Evolutionary conservation across 2,329 filamentous ascomycete genomes (phyloP), one percentile per base, ranked within the genome.

Genomic region (Tetracladium maxilliforme): DNA sequence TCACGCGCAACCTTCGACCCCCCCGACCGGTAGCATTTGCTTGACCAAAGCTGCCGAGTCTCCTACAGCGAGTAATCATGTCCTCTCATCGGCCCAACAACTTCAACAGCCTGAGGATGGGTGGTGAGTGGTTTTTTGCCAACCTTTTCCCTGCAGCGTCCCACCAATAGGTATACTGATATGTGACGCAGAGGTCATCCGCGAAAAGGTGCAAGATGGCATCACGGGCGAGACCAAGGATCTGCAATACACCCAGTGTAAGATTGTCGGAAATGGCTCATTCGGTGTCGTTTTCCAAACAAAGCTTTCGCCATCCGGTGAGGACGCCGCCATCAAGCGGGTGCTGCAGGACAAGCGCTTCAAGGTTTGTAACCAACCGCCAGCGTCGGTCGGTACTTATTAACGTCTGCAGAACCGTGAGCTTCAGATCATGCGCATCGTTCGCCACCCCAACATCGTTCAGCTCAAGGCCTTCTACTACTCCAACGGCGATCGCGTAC

Each of bases 401-500:
- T 31, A 58, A 32, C 26, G 18, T 20, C 26, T 22, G 23, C 49
- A 98, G 90, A 98, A 98, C 51, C 84, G 90, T 56, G 90, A 98
- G 53, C 69, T 98, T 41, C 90, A 98, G 54, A 98, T 98, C 51
- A 98, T 98, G 90, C 80, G 90, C 48, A 98, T 98, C 48, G 90
- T 98, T 45, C 76, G 87, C 48, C 90, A 98, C 53, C 90, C 90
- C 29, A 98, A 98, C 57, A 95, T 98, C 44, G 90, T 98, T 32
- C 86, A 95, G 54, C 66, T 98, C 36, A 98, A 98, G 62, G 90
- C 90, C 26, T 98, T 98, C 60, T 98, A 94, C 61, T 98, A 95
- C 60, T 94, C 87, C 41, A 98, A 95, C 49, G 90, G 90, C 48
- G 90, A 98, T 55, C 75, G 90, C 54, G 90, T 98, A 72, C 42